Evolutionary conservation across 1,139 yeast species (phyloP).

Genomic region (Diutina sp.): DNA sequence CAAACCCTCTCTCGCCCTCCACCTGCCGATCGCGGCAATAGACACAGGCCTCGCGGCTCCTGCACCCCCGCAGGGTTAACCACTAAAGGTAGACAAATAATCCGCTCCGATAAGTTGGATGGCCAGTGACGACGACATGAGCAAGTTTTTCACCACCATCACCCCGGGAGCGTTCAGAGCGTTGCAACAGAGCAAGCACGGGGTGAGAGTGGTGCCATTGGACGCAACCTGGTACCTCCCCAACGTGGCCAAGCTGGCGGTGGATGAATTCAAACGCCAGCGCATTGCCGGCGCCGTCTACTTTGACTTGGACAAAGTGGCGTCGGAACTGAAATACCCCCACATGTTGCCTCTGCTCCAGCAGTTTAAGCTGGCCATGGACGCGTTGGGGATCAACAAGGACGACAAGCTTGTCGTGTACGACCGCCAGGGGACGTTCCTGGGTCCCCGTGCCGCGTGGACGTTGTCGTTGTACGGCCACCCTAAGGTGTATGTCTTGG

Average conservation of each 20-base stretch:
- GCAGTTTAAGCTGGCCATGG: constrained; percentile 41
- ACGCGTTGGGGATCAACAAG: constrained; percentile 30
- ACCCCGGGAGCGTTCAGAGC: constrained; percentile 1
- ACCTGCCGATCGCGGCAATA: not conserved
- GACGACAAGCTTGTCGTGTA: constrained; percentile 66
- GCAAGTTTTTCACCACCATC: constrained; percentile 1
- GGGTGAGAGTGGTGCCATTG: constrained; percentile 41
- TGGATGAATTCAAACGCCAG: constrained; percentile 38
- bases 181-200: not conserved
- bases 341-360: constrained; percentile 72
- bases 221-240: constrained; percentile 96
- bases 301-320: constrained; percentile 68
- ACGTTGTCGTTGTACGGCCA: constrained; percentile 73
- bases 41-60: not conserved
- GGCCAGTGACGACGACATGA: not conserved
- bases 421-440: constrained; percentile 73
- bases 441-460: constrained; percentile 90
- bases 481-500: constrained; percentile 47
- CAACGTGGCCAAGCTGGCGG: constrained; percentile 46
- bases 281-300: constrained; percentile 60
- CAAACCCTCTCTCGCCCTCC: not conserved
- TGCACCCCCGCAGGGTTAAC: not conserved
- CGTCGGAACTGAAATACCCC: constrained; percentile 56
- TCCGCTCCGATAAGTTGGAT: not conserved
- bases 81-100: not conserved